phyloP scores from a whole-genome alignment of 768 basidiomycete genomes.

The Suillus brevipes region DNA sequence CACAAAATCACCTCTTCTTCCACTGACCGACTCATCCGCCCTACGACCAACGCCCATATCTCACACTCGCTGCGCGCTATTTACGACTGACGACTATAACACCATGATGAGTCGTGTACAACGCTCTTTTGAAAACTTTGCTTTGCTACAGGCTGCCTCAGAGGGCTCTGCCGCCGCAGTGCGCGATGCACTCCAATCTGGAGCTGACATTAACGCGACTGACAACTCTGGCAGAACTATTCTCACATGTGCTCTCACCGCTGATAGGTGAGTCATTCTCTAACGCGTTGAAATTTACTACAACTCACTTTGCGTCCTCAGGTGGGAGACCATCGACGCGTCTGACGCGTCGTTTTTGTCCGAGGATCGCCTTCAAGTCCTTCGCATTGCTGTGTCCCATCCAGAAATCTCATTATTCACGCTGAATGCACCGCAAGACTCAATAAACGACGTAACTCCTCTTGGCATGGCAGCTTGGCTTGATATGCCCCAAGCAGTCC shows the following conservation, averaged over 20 bases:
- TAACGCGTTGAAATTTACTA: conserved; percentile 11
- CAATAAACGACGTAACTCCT: conserved; percentile 73
- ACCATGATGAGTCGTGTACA: conserved; percentile 39
- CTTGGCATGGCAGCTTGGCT: conserved; percentile 81
- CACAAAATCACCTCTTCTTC: conserved; percentile 8
- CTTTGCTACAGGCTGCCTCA: conserved; percentile 56
- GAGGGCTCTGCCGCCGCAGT: conserved; percentile 57
- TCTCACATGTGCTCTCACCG: conserved; percentile 69
- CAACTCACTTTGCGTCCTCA: conserved; percentile 26
- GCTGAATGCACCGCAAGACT: conserved; percentile 70
- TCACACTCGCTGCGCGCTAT: conserved; percentile 11
- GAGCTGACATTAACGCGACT: conserved; percentile 68
- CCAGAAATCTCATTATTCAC: conserved; percentile 65
- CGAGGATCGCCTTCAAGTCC: conserved; percentile 52
- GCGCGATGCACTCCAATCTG: conserved; percentile 50
- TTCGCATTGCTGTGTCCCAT: conserved; percentile 55
- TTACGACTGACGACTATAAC: conserved; percentile 37
- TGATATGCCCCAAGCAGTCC: conserved; percentile 60
- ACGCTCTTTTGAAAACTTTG: conserved; percentile 41
- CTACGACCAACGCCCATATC: conserved; percentile 13
- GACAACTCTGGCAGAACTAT: conserved; percentile 62
- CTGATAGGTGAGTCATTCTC: conserved; percentile 55
- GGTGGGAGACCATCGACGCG: conserved; percentile 71
- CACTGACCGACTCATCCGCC: conserved; percentile 17
- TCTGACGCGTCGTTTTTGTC: conserved; percentile 70